Evolutionary conservation across 768 basidiomycete species (phyloP).

Genomic region (Leucogyrophana mollusca): DNA sequence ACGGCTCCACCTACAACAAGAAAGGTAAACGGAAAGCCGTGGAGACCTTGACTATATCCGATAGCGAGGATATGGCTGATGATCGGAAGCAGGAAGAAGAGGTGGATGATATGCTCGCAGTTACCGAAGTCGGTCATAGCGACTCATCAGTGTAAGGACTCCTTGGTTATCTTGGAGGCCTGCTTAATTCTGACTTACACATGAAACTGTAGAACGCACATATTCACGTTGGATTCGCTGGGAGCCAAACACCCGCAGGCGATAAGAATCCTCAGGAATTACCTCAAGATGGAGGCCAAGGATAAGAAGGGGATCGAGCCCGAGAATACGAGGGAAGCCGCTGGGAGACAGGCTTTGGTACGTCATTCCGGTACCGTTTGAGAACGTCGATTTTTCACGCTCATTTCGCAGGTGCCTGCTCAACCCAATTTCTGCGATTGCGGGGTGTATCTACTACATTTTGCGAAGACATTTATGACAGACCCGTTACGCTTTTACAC

Average conservation of each 20-base stretch:
- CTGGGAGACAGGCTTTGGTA: constrained; percentile 55
- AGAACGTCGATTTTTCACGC: background rate
- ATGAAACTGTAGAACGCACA: constrained; percentile 54
- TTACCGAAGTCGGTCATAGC: constrained; percentile 13
- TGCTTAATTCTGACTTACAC: background rate
- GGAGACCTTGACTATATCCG: constrained; percentile 5
- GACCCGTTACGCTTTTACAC: constrained; percentile 52
- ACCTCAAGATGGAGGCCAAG: constrained; percentile 74
- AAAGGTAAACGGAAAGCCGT: constrained; percentile 3
- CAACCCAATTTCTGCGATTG: constrained; percentile 94
- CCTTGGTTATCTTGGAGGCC: background rate
- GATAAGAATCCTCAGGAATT: constrained; percentile 55
- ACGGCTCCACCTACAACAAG: constrained; percentile 8
- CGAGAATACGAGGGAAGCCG: constrained; percentile 30
- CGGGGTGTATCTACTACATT: constrained; percentile 89
- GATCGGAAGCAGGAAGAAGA: constrained; percentile 31
- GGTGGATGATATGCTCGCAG: constrained; percentile 27
- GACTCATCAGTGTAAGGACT: constrained; percentile 18
- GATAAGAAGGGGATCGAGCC: constrained; percentile 56
- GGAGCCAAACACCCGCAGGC: constrained; percentile 70
- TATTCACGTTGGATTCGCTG: constrained; percentile 91
- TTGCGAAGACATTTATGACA: constrained; percentile 72
- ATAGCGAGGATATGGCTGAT: constrained; percentile 25
- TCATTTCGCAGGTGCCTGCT: constrained; percentile 63
- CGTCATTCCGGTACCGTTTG: constrained; percentile 10